Percentiles rank a stretch among this genome's conserved stretches.
phyloP scores from a whole-genome alignment of 2,329 filamentous ascomycete genomes.

The Acrocalymma vagum region DNA sequence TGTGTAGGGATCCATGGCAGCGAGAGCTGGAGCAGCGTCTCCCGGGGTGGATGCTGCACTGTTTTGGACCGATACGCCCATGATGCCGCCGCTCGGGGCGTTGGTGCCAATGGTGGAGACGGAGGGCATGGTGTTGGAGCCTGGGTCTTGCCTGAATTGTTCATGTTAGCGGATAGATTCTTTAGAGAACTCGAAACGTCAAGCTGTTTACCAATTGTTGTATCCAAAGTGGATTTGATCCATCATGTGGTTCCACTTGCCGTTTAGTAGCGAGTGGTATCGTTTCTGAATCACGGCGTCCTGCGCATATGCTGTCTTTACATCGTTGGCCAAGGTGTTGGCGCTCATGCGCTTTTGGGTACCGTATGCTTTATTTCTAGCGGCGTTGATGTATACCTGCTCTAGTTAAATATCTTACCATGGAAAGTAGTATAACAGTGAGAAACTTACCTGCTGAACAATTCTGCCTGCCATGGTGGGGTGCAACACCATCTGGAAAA shows the following conservation, averaged over 20 bases:
- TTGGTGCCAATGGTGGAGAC: conserved; percentile 67
- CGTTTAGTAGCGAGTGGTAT: conserved; percentile 31
- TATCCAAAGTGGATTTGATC: conserved; percentile 40
- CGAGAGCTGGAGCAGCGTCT: conserved; percentile 48
- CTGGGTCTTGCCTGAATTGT: conserved; percentile 72
- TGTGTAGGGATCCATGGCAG: conserved; percentile 30
- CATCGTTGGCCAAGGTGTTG: conserved; percentile 30
- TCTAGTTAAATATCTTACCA: no score
- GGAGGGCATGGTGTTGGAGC: conserved; percentile 69
- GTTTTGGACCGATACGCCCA: conserved; percentile 67
- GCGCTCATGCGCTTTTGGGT: conserved; percentile 34
- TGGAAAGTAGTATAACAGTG: no score
- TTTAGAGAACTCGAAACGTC: conserved; percentile 11
- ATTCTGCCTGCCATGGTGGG: conserved; percentile 63
- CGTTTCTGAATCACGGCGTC: conserved; percentile 29
- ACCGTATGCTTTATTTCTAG: conserved; percentile 30
- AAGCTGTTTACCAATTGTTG: conserved; percentile 44
- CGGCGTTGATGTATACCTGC: conserved; percentile 35
- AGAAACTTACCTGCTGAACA: conserved; percentile 57
- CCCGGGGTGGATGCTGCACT: conserved; percentile 71
- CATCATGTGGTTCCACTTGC: conserved; percentile 43
- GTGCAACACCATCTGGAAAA: conserved; percentile 68
- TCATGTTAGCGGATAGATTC: conserved; percentile 22
- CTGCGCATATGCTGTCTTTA: conserved; percentile 25
- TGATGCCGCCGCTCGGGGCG: conserved; percentile 23